Conservation (phyloP, 1,139 yeast species). For the Geotrichum restrictum region DNA sequence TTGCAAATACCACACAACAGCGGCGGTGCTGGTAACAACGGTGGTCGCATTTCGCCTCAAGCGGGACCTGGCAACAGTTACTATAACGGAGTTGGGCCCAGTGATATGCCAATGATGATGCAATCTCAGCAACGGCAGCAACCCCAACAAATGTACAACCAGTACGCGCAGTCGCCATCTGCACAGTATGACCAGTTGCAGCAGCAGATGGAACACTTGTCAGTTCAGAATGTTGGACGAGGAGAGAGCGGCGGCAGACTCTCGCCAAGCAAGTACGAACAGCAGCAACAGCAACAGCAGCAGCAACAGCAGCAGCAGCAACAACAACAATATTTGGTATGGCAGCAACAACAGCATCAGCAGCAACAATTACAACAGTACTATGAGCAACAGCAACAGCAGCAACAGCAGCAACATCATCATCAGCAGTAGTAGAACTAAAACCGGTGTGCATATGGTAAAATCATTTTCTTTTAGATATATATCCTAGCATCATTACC, state of each 20-base stretch:
- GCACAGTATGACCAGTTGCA: slow-evolving; percentile 8
- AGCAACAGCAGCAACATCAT: not conserved
- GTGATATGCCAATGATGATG: slow-evolving; percentile 3
- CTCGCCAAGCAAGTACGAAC: slow-evolving; percentile 1
- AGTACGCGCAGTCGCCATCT: not conserved
- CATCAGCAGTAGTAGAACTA: not conserved
- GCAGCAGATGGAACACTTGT: slow-evolving; percentile 7
- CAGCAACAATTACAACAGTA: slow-evolving; percentile 1
- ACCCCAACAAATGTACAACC: slow-evolving; percentile 3
- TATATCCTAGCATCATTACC: not conserved
- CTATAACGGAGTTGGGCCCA: not conserved
- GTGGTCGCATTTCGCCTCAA: slow-evolving; percentile 5
- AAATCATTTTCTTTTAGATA: too few species aligned
- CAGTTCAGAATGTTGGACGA: not conserved
- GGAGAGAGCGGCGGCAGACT: not conserved
- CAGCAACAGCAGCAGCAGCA: slow-evolving; percentile 4
- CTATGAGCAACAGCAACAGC: slow-evolving; percentile 1
- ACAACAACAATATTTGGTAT: slow-evolving; percentile 1
- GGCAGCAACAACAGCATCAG: slow-evolving; percentile 3
- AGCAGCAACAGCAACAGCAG: not conserved
- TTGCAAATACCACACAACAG: not conserved
- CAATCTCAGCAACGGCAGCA: not conserved
- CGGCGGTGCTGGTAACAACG: not conserved
- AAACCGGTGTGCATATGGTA: not conserved
- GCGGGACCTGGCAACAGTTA: not conserved